phyloP scores from a whole-genome alignment of 108 stramenopile species.

The Mayamaea pseudoterrestris region DNA sequence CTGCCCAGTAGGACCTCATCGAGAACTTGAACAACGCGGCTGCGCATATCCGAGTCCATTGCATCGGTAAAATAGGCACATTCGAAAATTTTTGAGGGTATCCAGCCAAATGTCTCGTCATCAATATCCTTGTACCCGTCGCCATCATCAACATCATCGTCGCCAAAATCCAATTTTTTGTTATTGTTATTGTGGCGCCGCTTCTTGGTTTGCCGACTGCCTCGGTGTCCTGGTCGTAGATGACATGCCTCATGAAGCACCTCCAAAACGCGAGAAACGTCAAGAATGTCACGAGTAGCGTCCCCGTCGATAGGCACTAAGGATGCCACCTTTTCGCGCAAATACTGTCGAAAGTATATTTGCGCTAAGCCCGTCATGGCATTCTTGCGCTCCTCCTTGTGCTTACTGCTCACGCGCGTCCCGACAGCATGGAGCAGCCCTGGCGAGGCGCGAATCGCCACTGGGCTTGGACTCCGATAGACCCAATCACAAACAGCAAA shows the following conservation, averaged over 20 bases:
- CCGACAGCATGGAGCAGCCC: constrained; percentile 54
- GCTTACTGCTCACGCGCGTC: constrained; percentile 45
- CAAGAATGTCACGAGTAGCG: too few relatives aligned
- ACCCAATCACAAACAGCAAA: too few relatives aligned
- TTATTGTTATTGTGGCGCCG: too few relatives aligned
- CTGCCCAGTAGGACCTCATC: constrained; percentile 45
- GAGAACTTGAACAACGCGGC: constrained; percentile 55
- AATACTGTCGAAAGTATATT: constrained; percentile 55
- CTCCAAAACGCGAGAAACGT: too few relatives aligned
- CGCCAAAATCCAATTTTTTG: neutral
- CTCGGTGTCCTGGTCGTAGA: constrained; percentile 1
- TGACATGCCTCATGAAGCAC: too few relatives aligned
- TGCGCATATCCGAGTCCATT: constrained; percentile 56
- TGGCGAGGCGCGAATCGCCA: too few relatives aligned
- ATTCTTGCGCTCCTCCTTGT: constrained; percentile 59
- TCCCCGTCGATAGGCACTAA: too few relatives aligned
- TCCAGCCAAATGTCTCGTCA: constrained; percentile 52
- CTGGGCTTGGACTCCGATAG: too few relatives aligned
- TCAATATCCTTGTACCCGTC: too few relatives aligned
- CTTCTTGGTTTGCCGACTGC: too few relatives aligned
- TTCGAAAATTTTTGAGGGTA: constrained; percentile 63
- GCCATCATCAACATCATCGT: constrained; percentile 11
- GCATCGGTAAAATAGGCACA: constrained; percentile 40
- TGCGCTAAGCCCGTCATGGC: constrained; percentile 70
- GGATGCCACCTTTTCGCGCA: constrained; percentile 28